A percentile compares a stretch with the other conserved stretches of the same genome.
Conservation (phyloP, 2,329 filamentous ascomycete genomes). For the Hyphodiscus sp. region DNA sequence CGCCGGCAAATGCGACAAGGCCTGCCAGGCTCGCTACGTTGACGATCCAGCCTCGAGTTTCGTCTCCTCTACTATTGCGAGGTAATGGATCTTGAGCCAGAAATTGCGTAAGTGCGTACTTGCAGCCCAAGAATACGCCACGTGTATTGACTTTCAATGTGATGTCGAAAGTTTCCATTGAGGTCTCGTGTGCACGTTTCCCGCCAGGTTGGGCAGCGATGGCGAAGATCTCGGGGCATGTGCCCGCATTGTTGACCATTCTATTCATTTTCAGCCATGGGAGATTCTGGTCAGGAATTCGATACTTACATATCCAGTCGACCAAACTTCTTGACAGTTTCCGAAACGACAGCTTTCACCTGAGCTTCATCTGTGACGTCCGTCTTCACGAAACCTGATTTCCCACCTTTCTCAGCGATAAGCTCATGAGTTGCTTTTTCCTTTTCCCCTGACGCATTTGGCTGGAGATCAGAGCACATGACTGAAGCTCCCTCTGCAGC, state of each 20-base stretch:
- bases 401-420: slow-evolving; percentile 30
- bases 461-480: slow-evolving; percentile 36
- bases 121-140: slow-evolving; percentile 31
- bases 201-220: background rate
- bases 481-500: slow-evolving; percentile 35
- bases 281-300: too few species aligned
- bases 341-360: slow-evolving; percentile 34
- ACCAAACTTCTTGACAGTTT: slow-evolving; percentile 31
- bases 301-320: slow-evolving; percentile 6
- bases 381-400: slow-evolving; percentile 36
- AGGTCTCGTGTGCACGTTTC: slow-evolving; percentile 2
- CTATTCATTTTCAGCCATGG: too few species aligned
- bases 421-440: slow-evolving; percentile 33
- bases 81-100: slow-evolving; percentile 3
- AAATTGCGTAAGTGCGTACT: slow-evolving; percentile 26
- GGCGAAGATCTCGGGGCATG: slow-evolving; percentile 1
- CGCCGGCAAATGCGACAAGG: slow-evolving; percentile 7
- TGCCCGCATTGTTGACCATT: slow-evolving; percentile 14
- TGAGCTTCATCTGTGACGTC: slow-evolving; percentile 35
- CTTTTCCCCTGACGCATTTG: slow-evolving; percentile 5
- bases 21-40: slow-evolving; percentile 21
- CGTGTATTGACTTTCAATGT: slow-evolving; percentile 30
- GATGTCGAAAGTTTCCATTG: slow-evolving; percentile 14
- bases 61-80: background rate
- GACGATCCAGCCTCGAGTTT: slow-evolving; percentile 24